Percentiles rank a stretch among this genome's conserved stretches.
Evolutionary conservation across 176 grass and related monocot species (phyloP).

Genomic region (Calamus simplicifolius): DNA sequence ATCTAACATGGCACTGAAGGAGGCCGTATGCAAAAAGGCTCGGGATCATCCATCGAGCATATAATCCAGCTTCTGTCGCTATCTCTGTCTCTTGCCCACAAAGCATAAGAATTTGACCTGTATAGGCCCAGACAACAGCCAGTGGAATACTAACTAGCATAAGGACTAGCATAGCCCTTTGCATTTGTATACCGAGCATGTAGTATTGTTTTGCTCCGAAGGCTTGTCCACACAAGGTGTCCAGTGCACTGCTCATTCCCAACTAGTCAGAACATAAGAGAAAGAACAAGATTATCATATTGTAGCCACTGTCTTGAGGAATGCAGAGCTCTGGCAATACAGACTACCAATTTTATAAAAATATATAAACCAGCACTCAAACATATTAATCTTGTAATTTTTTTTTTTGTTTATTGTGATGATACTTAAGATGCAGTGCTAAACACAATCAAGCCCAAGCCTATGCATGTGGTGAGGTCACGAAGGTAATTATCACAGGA

Average conservation of each 20-base stretch:
- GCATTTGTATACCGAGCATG: constrained; percentile 61
- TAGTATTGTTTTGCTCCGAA: constrained; percentile 59
- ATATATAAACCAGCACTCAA: no score
- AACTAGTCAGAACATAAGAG: constrained; percentile 7
- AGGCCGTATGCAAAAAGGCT: constrained; percentile 46
- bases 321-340: no score
- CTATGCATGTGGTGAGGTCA: no score
- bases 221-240: constrained; percentile 59
- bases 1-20: constrained; percentile 56
- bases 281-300: not conserved
- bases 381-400: no score
- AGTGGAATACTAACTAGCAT: constrained; percentile 40
- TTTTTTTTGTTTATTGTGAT: no score
- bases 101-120: constrained; percentile 51
- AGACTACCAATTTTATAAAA: no score
- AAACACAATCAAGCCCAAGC: no score
- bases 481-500: no score
- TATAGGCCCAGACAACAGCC: constrained; percentile 39
- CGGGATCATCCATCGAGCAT: constrained; percentile 68
- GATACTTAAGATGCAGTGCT: no score
- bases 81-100: constrained; percentile 61
- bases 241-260: constrained; percentile 33
- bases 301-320: no score
- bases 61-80: constrained; percentile 46
- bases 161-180: constrained; percentile 63